Evolutionary conservation across 208 protist genomes (phyloP).

Genomic region (Trypanosoma cruzi): DNA sequence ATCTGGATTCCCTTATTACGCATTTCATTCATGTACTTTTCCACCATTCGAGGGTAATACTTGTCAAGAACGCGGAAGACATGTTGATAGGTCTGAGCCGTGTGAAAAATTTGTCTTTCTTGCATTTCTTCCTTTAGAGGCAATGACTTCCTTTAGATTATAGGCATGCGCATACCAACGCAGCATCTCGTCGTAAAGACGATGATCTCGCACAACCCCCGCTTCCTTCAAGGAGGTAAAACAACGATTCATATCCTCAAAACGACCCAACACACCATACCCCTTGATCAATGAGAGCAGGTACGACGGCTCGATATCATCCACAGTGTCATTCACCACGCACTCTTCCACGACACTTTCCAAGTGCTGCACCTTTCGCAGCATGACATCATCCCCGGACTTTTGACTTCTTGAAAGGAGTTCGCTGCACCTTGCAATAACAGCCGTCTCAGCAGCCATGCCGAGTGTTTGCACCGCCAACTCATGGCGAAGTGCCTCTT

Average conservation of each 20-base stretch:
- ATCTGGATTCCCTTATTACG: constrained; percentile 68
- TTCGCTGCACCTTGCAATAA: constrained; percentile 82
- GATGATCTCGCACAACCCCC: constrained; percentile 61
- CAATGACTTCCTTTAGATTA: constrained; percentile 89
- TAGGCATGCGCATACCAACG: constrained; percentile 83
- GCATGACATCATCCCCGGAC: constrained; percentile 71
- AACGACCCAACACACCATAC: constrained; percentile 75
- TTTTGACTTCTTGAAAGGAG: constrained; percentile 54
- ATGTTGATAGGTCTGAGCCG: constrained; percentile 77
- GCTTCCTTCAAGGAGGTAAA: constrained; percentile 62
- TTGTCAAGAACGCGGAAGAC: constrained; percentile 88
- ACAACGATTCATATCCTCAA: constrained; percentile 75
- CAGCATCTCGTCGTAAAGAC: constrained; percentile 90
- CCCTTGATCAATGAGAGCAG: constrained; percentile 76
- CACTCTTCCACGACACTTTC: constrained; percentile 58
- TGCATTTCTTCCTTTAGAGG: constrained; percentile 91
- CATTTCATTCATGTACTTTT: constrained; percentile 89
- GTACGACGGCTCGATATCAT: constrained; percentile 70
- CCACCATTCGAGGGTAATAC: constrained; percentile 88
- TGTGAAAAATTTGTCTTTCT: constrained; percentile 74
- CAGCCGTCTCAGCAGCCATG: constrained; percentile 65
- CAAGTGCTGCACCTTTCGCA: constrained; percentile 78
- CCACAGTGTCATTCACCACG: constrained; percentile 56
- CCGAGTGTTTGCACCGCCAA: constrained; percentile 51
- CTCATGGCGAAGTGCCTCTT: constrained; percentile 45